Evolutionary conservation across 495 filamentous ascomycete species (phyloP).

Genomic region (Tuber brumale): DNA sequence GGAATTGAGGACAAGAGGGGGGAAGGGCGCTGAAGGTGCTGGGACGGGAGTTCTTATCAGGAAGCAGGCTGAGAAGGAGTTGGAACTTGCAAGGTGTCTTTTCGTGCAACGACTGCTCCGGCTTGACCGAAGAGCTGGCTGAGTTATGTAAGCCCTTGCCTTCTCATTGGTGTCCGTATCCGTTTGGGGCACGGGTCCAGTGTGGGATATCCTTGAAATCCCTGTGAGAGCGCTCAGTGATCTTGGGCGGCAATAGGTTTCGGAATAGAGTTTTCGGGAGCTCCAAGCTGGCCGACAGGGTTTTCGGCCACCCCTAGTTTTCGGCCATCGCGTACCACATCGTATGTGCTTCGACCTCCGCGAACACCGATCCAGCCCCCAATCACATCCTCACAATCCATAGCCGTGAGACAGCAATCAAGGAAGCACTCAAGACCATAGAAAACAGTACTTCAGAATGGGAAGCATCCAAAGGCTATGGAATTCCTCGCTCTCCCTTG

Average conservation of each 20-base stretch:
- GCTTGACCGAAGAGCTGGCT: not conserved
- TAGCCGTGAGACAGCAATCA: too few relatives aligned
- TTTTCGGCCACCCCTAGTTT: too few relatives aligned
- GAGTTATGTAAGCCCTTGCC: not conserved
- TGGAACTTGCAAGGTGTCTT: slow-evolving; percentile 2
- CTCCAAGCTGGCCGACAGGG: too few relatives aligned
- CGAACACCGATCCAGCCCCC: too few relatives aligned
- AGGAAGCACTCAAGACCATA: too few relatives aligned
- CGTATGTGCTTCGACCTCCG: too few relatives aligned
- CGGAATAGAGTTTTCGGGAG: not conserved
- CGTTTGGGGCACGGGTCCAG: not conserved
- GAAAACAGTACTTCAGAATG: too few relatives aligned
- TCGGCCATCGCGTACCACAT: too few relatives aligned
- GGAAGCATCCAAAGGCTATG: too few relatives aligned
- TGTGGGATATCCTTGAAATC: not conserved
- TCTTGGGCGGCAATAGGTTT: not conserved
- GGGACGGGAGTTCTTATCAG: not conserved
- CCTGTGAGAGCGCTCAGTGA: not conserved
- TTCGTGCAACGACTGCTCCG: not conserved
- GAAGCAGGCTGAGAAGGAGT: not conserved
- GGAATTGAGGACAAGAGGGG: not conserved
- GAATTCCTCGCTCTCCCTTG: too few relatives aligned
- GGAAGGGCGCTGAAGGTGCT: not conserved
- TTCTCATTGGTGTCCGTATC: not conserved
- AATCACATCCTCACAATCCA: too few relatives aligned